phyloP scores from a whole-genome alignment of 345 rosid species.

The Pugionium cornutum region DNA sequence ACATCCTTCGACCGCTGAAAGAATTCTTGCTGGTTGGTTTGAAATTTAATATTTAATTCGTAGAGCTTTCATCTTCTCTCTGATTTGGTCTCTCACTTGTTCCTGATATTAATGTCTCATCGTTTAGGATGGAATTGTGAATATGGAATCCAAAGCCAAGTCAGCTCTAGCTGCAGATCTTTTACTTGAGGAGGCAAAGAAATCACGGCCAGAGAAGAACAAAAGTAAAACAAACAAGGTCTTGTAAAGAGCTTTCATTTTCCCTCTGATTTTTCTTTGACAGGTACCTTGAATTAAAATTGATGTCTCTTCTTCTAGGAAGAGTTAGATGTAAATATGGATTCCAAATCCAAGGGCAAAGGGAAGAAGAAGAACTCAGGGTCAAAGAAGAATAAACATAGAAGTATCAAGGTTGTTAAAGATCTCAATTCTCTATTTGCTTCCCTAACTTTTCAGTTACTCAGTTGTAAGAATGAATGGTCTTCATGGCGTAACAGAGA shows the following conservation, averaged over 20 bases:
- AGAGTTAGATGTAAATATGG: no score
- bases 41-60: not conserved
- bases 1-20: slow-evolving; percentile 28
- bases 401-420: slow-evolving; percentile 11
- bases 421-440: slow-evolving; percentile 15
- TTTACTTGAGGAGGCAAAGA: not conserved
- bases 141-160: slow-evolving; percentile 21
- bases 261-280: no score
- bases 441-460: slow-evolving; percentile 6
- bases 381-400: slow-evolving; percentile 21
- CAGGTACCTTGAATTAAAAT: no score
- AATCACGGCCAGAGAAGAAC: no score
- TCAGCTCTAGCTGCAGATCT: slow-evolving; percentile 6
- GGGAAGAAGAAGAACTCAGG: not conserved
- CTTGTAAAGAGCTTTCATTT: no score
- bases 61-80: slow-evolving; percentile 6
- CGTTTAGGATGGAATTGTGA: not conserved
- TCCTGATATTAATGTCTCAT: not conserved
- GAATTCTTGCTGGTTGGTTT: slow-evolving; percentile 19
- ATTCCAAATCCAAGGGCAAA: no score
- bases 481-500: slow-evolving; percentile 19
- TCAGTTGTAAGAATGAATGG: slow-evolving; percentile 8
- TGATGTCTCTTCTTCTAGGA: no score
- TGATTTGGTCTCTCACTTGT: not conserved
- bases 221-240: not conserved